Base-by-base conservation (phyloP, 257 asterid species). In the Mentha longifolia region DNA sequence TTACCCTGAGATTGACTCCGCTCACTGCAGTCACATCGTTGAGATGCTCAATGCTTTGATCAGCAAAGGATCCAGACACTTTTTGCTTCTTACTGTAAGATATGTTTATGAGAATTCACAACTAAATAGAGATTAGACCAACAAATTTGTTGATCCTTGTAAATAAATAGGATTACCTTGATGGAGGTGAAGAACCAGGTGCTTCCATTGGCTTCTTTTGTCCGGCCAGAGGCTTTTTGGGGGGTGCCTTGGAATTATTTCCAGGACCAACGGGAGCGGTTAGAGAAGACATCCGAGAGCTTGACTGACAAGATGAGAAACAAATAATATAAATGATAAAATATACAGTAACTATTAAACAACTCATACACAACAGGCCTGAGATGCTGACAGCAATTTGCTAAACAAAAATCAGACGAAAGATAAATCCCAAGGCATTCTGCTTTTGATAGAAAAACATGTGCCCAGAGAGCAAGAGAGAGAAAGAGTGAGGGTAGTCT, bases 1-100 rank as follows among this genome's bases (percentile, higher is more conserved):
- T 81, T 91, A 94, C 99, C 95, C 93, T 83, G 79, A 94, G 87
- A 83, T 91, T 87, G 81, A 94, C 97, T 68, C 99, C 99, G 78
- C 99, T 94, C 50, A 88, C 96, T 73, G 96, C 99, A 69, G 98
- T 94, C 65, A 94, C 99, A 80, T 94, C 99, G 75, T 94, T 94
- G 74, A 94, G 98, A 70, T 94, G 99, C 74, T 94, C 99, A 65
- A 94, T 94, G 86, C 98, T 94, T 76, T 94, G 99, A 86, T 91
- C 99, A 65, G 77, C 43, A 68, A 87, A 84, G 76, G 77, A 87
- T 64, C 96, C 97, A 25, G 98, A 85, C 65, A 82, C 96, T 74
- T 91, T 94, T 80, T 88, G 97, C 90, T 91, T 94, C 86, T 94
- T 94, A 74, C 99, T 94, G 87, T 70, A 67, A 60, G 47, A 71